These are phyloP conservation scores for Kodamaea restingae DNA, from an alignment of 805 yeast species.

Conservation along the genomic window DNA sequence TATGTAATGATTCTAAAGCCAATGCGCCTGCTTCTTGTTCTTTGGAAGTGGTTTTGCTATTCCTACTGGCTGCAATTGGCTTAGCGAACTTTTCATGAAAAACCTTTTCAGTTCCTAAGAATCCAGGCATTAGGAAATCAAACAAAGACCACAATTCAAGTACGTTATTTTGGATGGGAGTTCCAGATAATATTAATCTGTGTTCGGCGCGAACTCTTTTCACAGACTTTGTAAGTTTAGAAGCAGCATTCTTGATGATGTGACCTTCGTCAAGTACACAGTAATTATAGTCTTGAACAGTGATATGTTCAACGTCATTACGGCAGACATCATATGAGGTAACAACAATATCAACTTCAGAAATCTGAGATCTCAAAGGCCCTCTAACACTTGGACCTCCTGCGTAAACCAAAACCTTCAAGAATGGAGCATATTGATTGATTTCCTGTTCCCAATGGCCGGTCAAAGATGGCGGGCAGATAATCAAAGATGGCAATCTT, in stretches of 20 bases:
- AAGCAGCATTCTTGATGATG: conserved; percentile 85
- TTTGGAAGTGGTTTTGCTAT: conserved; percentile 79
- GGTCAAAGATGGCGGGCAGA: conserved; percentile 96
- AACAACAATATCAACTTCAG: conserved; percentile 74
- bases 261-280: conserved; percentile 98
- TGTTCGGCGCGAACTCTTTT: conserved; percentile 82
- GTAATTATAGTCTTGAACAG: conserved; percentile 72
- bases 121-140: conserved; percentile 98
- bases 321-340: conserved; percentile 96
- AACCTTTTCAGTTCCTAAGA: conserved; percentile 88
- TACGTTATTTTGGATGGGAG: conserved; percentile 97
- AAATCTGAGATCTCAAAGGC: conserved; percentile 49
- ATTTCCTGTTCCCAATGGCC: conserved; percentile 99
- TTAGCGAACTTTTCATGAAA: conserved; percentile 96
- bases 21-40: conserved; percentile 97
- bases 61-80: conserved; percentile 92
- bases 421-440: conserved; percentile 81
- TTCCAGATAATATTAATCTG: conserved; percentile 87
- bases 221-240: conserved; percentile 86
- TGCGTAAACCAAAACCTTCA: conserved; percentile 80
- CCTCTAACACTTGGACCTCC: conserved; percentile 82
- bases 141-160: conserved; percentile 95
- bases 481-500: conserved; percentile 75
- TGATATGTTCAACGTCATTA: conserved; percentile 71
- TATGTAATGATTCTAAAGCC: conserved; percentile 92